Evolutionary conservation across 108 stramenopile genomes (phyloP).

Genomic region (Phaeodactylum tricornutum): DNA sequence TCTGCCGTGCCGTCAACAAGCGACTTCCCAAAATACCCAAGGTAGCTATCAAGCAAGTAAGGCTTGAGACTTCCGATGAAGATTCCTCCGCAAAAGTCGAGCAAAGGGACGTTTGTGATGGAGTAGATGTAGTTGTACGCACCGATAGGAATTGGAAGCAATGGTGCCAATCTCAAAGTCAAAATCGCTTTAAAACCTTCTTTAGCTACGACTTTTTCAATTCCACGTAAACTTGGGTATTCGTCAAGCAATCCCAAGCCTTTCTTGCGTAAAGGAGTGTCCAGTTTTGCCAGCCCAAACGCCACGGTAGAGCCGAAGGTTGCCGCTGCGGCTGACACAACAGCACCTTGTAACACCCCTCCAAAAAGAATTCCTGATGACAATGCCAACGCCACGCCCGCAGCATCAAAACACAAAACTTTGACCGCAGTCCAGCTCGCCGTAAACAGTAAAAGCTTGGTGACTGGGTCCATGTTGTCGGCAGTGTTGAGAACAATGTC

Average conservation of each 20-base stretch:
- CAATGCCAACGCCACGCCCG: slow-evolving; percentile 75
- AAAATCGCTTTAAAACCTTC: slow-evolving; percentile 89
- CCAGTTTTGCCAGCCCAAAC: slow-evolving; percentile 54
- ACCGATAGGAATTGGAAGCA: slow-evolving; percentile 90
- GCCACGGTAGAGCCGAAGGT: slow-evolving; percentile 81
- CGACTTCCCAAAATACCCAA: slow-evolving; percentile 77
- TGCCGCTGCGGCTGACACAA: slow-evolving; percentile 63
- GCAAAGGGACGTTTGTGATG: slow-evolving; percentile 64
- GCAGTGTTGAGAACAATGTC: slow-evolving; percentile 51
- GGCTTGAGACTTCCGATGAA: slow-evolving; percentile 88
- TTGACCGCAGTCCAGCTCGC: slow-evolving; percentile 74
- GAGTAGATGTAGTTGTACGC: slow-evolving; percentile 93
- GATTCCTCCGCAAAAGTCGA: slow-evolving; percentile 81
- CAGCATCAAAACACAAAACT: slow-evolving; percentile 74
- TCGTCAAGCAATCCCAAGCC: slow-evolving; percentile 65
- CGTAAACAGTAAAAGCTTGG: slow-evolving; percentile 41
- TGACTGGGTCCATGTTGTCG: slow-evolving; percentile 34
- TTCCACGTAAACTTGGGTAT: slow-evolving; percentile 75
- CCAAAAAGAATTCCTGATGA: slow-evolving; percentile 84
- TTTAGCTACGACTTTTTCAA: slow-evolving; percentile 85
- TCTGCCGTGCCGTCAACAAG: slow-evolving; percentile 59
- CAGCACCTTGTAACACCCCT: slow-evolving; percentile 82
- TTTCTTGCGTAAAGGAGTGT: slow-evolving; percentile 66
- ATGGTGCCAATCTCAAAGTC: slow-evolving; percentile 83
- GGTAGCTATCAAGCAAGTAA: slow-evolving; percentile 82